Conservation (phyloP, 1,139 yeast genomes). For the Taphrina communis region DNA sequence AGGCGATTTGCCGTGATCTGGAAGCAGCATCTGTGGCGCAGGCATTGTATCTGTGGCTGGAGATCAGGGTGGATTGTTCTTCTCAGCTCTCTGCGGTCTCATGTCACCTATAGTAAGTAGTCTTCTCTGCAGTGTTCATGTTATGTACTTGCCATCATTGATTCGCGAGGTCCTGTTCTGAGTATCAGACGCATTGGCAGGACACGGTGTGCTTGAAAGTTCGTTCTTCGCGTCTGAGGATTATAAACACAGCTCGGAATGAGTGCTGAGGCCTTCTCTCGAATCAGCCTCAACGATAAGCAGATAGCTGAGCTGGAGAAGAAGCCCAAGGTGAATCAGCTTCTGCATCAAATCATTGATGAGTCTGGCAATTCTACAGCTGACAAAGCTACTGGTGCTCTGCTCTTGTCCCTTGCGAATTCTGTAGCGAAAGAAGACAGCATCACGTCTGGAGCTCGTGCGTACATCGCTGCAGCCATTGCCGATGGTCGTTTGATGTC, state of each 20-base stretch:
- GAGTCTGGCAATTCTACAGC: conserved; percentile 52
- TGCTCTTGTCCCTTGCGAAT: conserved; percentile 78
- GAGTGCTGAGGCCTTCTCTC: conserved; percentile 42
- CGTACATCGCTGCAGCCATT: conserved; percentile 52
- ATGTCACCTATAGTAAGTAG: no score
- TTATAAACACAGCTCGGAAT: background rate
- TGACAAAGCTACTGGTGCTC: conserved; percentile 62
- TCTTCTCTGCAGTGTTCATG: no score
- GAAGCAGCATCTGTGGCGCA: no score
- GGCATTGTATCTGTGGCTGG: no score
- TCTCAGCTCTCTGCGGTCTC: no score
- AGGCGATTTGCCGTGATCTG: no score
- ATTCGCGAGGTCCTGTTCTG: no score
- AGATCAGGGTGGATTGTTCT: no score
- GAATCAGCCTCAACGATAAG: conserved; percentile 58
- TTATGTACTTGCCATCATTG: no score
- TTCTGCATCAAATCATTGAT: conserved; percentile 65
- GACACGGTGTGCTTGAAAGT: no score
- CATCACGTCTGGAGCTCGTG: conserved; percentile 78
- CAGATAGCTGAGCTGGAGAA: conserved; percentile 76
- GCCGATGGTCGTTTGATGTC: conserved; percentile 17
- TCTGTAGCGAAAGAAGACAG: conserved; percentile 73
- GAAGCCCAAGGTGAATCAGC: conserved; percentile 79
- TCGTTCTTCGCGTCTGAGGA: no score
- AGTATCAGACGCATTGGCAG: no score